Conservation (phyloP, 345 rosid species). For the Erodium maritimum region DNA sequence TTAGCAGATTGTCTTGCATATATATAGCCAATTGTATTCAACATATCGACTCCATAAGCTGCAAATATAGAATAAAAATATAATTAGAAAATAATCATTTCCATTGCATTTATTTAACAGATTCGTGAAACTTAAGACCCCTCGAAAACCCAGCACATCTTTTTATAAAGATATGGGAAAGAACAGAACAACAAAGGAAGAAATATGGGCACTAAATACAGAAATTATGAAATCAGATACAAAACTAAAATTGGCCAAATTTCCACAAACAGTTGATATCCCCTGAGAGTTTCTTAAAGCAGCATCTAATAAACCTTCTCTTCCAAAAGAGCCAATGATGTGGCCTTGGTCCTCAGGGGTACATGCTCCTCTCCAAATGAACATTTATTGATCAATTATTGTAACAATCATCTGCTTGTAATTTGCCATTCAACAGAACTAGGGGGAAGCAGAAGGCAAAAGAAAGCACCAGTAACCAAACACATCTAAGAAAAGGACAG, state of each 20-base stretch:
- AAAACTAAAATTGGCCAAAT: background rate
- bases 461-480: background rate
- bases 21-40: conserved; percentile 88
- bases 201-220: background rate
- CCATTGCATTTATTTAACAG: background rate
- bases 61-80: conserved; percentile 18
- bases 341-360: background rate
- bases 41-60: conserved; percentile 93
- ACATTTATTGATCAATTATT: background rate
- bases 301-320: background rate
- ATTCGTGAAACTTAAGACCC: background rate
- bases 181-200: background rate
- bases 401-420: background rate
- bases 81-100: conserved; percentile 2
- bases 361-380: background rate
- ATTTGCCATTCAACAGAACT: background rate
- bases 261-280: background rate
- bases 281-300: background rate
- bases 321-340: background rate
- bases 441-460: background rate
- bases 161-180: background rate
- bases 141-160: background rate
- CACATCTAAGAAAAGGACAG: background rate
- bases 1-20: conserved; percentile 89
- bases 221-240: too few species aligned